Base-by-base conservation (phyloP, 306 rosid species). In the Alnus rubra region DNA sequence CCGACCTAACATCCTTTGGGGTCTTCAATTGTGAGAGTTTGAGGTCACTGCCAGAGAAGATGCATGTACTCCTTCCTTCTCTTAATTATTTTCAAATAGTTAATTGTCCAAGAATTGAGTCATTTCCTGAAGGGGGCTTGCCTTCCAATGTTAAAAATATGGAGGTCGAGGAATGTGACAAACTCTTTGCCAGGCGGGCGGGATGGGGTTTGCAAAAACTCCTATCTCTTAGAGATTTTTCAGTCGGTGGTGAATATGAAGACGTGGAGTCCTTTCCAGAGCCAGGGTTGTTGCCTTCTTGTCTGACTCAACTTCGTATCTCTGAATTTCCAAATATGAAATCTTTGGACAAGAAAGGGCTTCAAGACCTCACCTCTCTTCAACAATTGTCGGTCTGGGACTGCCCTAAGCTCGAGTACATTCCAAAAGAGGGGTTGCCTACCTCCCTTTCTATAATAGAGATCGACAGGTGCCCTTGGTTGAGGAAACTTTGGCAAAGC, bases 371-470 rank as follows among this genome's bases (percentile, higher is more conserved):
- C 2, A 18, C 11, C 3, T 64, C 12, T 31, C 79, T 76, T 49
- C 33, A 63, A 63, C 6, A 52, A 6, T n/a, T 76, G 79, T 0
- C 0, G 0, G 4, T 87, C 4, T 0, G 0, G 0, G 0, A 0
- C 0, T 86, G 89, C n/a, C 50, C 71, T 0, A 2, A 13, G 49
- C 80, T 86, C 18, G 70, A 37, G 30, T 8, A 31, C 60, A 60
- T 83, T 39, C 82, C 85, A 49, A 53, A 62, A 19, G 65, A 79
- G 13, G 23, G 55, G 2, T 8, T 71, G 5, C 73, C 55, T 2
- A 6, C 33, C 12, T 63, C 74, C 60, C 79, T 82, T 9, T 68
- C 19, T 50, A 0, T 0, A 19, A 28, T 83, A 7, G 0, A 0
- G 0, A 59, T 75, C 14, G 0, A 0, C 0, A 0, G 0, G 0